phyloP scores from a whole-genome alignment of 495 filamentous ascomycete species.

The Lasiosphaeria ovina region DNA sequence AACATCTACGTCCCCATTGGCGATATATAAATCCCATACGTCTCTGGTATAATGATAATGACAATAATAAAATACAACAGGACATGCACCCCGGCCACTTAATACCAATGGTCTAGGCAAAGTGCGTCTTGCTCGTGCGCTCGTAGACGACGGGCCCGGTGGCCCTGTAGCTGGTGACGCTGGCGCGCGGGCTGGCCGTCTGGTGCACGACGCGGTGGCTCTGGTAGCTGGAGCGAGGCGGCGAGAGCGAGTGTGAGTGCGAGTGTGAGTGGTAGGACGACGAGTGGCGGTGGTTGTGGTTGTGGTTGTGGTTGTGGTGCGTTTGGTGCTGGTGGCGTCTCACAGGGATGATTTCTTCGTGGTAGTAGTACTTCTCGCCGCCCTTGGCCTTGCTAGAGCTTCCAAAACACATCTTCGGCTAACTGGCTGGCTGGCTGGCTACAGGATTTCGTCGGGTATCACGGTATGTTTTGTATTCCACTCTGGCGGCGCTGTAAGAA shows the following conservation, averaged over 20 bases:
- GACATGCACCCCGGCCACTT: too few species aligned
- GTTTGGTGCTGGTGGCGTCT: slow-evolving; percentile 30
- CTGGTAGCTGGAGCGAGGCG: slow-evolving; percentile 7
- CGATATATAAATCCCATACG: too few species aligned
- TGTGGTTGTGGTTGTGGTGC: slow-evolving; percentile 27
- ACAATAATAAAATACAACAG: too few species aligned
- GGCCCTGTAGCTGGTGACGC: slow-evolving; percentile 31
- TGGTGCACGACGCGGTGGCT: slow-evolving; percentile 5
- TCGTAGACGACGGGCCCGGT: slow-evolving; percentile 17
- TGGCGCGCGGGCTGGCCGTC: slow-evolving; percentile 31
- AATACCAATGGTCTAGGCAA: too few species aligned
- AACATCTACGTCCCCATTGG: too few species aligned
- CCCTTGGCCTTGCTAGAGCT: slow-evolving; percentile 20
- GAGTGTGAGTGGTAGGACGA: slow-evolving; percentile 4
- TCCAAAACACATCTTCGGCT: slow-evolving; percentile 43
- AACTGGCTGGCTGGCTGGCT: background rate
- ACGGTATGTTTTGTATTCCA: background rate
- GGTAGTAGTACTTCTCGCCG: slow-evolving; percentile 45
- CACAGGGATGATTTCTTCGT: slow-evolving; percentile 46
- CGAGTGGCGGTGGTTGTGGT: slow-evolving; percentile 16
- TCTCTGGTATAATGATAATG: too few species aligned
- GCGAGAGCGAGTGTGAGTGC: background rate
- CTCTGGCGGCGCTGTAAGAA: too few species aligned
- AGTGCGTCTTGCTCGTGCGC: slow-evolving; percentile 11
- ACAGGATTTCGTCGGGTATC: background rate